Evolutionary conservation across 305 asterid species (phyloP), one percentile per base, ranked within the genome.

Genomic region (Euphrasia arctica): DNA sequence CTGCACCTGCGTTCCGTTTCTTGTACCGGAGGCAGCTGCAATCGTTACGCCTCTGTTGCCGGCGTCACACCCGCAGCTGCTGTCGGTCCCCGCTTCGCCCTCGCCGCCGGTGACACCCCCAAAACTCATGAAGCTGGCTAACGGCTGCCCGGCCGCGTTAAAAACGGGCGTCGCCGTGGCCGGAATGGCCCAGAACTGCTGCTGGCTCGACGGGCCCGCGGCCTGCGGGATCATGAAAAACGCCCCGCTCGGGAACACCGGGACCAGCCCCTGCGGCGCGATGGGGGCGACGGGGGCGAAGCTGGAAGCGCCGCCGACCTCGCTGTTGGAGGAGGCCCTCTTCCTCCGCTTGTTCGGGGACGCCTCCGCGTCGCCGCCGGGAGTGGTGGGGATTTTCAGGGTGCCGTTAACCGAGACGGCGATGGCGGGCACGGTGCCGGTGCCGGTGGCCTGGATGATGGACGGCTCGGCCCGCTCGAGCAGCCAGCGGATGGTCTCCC

Each of bases 391-490:
- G 48, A 88, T 90, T 58, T 87, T 90, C 11, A 90, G 62, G 6
- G 85, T 62, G 2, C 97, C 97, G 74, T 89, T 89, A 4, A 89
- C 95, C 0, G 95, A 81, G 18, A 89, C 91, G 0, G 97, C 97
- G 25, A 87, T 89, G 10, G 97, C 97, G 0, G 97, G 97, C 0
- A 89, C 72, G n/a, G 93, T 89, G 0, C 97, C 97, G 0, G 91
- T 85, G 4, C 97, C 97, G 1, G 97, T 89, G 22, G 93, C 97
- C 74, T 83, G 82, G 31, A 89, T 79, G 14, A 89, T 89, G 0
- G 97, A 89, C 6, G 93, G 95, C 76, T 89, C 97, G 0, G 97
- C 91, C 2, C 89, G 80, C 72, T 89, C 94, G 12, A 87, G 80
- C 0, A 89, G 83, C 95, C 97, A 89, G 22, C 85, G 80, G 31